Conservation (phyloP, 441 rosid genomes). For the Sinapis alba region DNA sequence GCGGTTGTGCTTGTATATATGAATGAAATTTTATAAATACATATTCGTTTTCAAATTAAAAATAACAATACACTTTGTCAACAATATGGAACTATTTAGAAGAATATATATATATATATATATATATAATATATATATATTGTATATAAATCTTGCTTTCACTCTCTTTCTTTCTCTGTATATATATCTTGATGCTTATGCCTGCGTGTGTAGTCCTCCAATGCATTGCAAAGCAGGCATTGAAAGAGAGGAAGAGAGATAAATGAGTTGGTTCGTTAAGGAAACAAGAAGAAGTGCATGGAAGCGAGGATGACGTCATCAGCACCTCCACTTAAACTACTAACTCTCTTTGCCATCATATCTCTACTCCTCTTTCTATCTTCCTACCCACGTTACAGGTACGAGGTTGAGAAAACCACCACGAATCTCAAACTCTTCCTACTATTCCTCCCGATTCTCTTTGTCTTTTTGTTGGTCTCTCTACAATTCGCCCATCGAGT, state of each 20-base stretch:
- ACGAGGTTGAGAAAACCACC: conserved; percentile 45
- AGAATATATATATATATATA: neutral
- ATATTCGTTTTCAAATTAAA: neutral
- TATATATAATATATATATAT: neutral
- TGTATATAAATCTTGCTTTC: neutral
- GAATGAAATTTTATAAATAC: neutral
- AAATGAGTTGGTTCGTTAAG: conserved; percentile 59
- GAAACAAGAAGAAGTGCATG: conserved; percentile 63
- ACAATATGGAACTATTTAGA: neutral
- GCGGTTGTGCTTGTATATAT: neutral
- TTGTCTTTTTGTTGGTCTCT: conserved; percentile 48
- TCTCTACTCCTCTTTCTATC: conserved; percentile 51
- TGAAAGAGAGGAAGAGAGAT: neutral
- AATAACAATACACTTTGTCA: neutral
- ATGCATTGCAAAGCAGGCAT: neutral
- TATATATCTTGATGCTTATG: neutral
- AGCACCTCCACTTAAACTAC: conserved; percentile 61
- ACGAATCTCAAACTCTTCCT: conserved; percentile 57
- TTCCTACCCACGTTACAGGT: conserved; percentile 51
- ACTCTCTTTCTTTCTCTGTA: neutral
- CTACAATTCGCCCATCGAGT: conserved; percentile 24
- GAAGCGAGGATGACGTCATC: conserved; percentile 63
- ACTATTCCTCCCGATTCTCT: conserved; percentile 57
- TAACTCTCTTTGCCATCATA: conserved; percentile 57
- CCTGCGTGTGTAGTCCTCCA: neutral